phyloP scores from a whole-genome alignment of 441 rosid genomes.

The Manihot esculenta region DNA sequence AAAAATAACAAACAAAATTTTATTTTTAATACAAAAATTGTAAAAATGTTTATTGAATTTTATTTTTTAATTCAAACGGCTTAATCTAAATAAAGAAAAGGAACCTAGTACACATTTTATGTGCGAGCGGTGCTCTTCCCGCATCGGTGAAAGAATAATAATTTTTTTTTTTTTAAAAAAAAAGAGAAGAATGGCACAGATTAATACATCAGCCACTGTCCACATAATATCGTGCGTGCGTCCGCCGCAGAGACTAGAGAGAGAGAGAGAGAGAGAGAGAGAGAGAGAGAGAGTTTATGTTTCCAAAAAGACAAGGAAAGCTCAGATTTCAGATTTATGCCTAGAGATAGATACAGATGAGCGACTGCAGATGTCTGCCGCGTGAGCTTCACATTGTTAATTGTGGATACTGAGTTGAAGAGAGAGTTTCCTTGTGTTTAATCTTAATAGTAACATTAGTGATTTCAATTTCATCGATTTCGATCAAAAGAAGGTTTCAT shows the following conservation, averaged over 20 bases:
- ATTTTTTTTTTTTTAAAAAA: too few relatives aligned
- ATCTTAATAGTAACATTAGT: too few relatives aligned
- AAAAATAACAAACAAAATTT: too few relatives aligned
- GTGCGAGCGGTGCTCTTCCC: too few relatives aligned
- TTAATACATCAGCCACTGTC: neutral
- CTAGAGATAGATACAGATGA: neutral
- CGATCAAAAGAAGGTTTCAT: neutral
- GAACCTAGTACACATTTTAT: too few relatives aligned
- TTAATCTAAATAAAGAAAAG: too few relatives aligned
- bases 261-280: neutral
- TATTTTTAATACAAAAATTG: too few relatives aligned
- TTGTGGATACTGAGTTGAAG: neutral
- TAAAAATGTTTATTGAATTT: too few relatives aligned
- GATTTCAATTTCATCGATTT: neutral
- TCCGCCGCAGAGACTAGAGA: too few relatives aligned
- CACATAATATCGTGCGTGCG: constrained; percentile 10
- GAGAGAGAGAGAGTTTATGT: neutral
- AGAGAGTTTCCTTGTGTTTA: neutral
- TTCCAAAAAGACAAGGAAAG: constrained; percentile 12
- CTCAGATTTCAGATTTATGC: constrained; percentile 1
- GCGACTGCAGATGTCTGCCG: neutral
- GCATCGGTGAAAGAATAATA: too few relatives aligned
- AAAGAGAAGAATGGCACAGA: neutral
- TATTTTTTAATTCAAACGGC: too few relatives aligned
- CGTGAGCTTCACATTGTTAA: too few relatives aligned